Evolutionary conservation across 2,329 filamentous ascomycete species (phyloP), one percentile per base, ranked within the genome.

Genomic region (Talaromyces sp.): DNA sequence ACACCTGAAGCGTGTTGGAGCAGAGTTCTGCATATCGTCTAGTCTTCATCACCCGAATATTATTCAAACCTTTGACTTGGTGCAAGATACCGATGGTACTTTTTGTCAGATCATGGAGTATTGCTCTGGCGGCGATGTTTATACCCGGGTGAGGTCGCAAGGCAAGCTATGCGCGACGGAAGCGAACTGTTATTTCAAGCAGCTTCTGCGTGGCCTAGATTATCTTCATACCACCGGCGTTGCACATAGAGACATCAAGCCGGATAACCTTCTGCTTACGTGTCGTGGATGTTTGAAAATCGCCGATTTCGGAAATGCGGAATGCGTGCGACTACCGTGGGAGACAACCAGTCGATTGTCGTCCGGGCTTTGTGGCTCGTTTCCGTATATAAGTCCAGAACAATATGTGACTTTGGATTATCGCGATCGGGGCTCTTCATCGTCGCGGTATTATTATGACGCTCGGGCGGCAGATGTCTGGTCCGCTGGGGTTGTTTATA

Each of bases 31-130:
- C 81, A 96, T 96, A 70, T 96, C 92, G 0, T 96, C 92, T 0
- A 94, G 91, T 15, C 85, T 96, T 68, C 89, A 91, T 68, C 92
- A 96, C 73, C 91, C 91, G 45, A 96, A 96, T 74, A 90, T 96
- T 72, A 96, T 96, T 71, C 92, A 94, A 75, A 96, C 92, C 0
- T 85, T 96, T 64, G 92, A 96, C 73, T 84, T 96, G n/a, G 85
- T 96, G 33, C 89, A 94, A 77, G 92, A 96, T 73, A 62, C 91
- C 5, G 92, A 67, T 19, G 60, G 60, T 1, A 90, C 93, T 73
- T 96, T 92, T 77, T 96, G 92, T 77, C 92, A 96, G 75, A 92
- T 96, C 63, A 96, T 96, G 92, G 92, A 96, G 78, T 96, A 92
- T 74, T 96, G 92, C 74, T 91, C 91, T 41, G 92, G 92, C 63